Conservation (phyloP, 2,329 filamentous ascomycete species). For the Fusarium vanettenii region DNA sequence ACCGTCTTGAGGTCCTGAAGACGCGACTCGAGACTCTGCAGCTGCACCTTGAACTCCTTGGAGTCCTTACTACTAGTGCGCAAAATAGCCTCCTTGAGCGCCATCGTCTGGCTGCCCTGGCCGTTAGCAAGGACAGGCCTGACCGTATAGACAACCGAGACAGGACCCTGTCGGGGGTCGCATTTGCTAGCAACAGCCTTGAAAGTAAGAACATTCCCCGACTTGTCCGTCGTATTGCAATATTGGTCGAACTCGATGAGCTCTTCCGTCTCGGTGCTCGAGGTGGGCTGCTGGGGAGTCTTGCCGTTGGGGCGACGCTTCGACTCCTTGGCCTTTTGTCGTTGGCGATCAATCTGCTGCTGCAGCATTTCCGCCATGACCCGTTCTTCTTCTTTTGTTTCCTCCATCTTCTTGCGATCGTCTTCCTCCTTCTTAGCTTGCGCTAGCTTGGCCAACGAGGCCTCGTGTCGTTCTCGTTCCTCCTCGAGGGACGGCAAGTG, state of each 20-base stretch:
- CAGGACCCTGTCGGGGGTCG: conserved; percentile 71
- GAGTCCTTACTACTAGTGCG: conserved; percentile 67
- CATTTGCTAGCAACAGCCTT: conserved; percentile 77
- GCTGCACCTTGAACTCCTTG: conserved; percentile 76
- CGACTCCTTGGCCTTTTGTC: conserved; percentile 71
- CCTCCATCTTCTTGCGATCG: conserved; percentile 64
- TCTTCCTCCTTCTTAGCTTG: conserved; percentile 66
- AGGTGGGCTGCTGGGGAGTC: conserved; percentile 39
- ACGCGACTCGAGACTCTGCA: conserved; percentile 80
- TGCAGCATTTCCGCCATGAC: conserved; percentile 77
- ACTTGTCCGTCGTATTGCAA: conserved; percentile 71
- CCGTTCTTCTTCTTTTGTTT: conserved; percentile 75
- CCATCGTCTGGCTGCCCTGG: conserved; percentile 70
- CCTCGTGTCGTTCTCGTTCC: conserved; percentile 86
- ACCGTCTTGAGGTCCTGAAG: conserved; percentile 80
- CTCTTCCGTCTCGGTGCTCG: conserved; percentile 46
- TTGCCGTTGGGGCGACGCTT: conserved; percentile 64
- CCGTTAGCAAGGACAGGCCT: conserved; percentile 71
- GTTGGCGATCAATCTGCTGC: conserved; percentile 76
- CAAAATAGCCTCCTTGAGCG: conserved; percentile 78
- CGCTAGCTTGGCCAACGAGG: conserved; percentile 71
- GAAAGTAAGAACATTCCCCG: conserved; percentile 75
- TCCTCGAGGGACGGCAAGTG: conserved; percentile 89
- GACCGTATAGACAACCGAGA: conserved; percentile 78
- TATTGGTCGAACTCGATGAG: conserved; percentile 74